Evolutionary conservation across 305 asterid genomes (phyloP).

Genomic region (Fraxinus velutina): DNA sequence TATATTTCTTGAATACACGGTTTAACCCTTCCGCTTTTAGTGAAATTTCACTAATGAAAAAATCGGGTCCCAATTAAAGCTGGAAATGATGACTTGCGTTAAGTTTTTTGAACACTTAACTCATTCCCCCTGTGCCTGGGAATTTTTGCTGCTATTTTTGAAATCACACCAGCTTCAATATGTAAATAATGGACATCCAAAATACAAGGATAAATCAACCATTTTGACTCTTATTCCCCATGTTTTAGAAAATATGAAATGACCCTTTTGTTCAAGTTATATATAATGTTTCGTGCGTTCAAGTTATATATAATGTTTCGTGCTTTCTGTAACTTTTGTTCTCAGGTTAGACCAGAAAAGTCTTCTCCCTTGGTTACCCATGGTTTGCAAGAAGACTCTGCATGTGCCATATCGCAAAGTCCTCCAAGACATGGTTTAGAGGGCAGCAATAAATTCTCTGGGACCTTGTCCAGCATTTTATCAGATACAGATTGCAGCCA

Average conservation of each 20-base stretch:
- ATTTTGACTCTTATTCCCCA: neutral
- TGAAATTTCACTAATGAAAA: neutral
- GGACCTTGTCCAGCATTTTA: constrained; percentile 27
- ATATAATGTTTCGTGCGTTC: neutral
- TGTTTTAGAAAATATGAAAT: neutral
- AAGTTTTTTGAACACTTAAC: neutral
- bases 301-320: neutral
- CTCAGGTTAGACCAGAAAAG: neutral
- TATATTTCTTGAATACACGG: neutral
- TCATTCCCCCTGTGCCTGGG: neutral
- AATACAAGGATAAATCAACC: neutral
- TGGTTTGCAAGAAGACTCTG: constrained; percentile 22
- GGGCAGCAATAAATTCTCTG: constrained; percentile 25
- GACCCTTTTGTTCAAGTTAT: neutral
- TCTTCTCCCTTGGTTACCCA: constrained; percentile 14
- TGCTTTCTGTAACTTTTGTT: neutral
- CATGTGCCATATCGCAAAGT: constrained; percentile 29
- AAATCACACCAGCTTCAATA: neutral
- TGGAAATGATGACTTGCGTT: neutral
- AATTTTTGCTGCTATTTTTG: neutral
- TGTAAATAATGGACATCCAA: neutral
- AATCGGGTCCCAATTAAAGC: neutral
- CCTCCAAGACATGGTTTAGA: constrained; percentile 20
- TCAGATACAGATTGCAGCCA: constrained; percentile 34
- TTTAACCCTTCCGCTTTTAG: neutral